Evolutionary conservation across 176 grass and related monocot species (phyloP).

Genomic region (Phragmites australis): DNA sequence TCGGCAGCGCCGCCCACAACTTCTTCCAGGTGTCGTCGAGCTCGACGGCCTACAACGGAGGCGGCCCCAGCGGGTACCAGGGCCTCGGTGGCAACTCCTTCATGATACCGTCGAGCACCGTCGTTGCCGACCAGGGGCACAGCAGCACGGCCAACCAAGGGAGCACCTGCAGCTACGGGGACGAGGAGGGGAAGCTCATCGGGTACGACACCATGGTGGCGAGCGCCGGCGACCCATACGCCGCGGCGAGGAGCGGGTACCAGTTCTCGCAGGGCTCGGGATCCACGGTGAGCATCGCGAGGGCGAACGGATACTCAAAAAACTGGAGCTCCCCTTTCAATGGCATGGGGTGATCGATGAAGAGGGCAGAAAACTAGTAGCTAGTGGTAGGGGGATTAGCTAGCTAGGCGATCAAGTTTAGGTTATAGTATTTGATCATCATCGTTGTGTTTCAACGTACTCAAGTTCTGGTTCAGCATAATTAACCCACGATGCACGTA

Average conservation of each 20-base stretch:
- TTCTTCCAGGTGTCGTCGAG: conserved; percentile 57
- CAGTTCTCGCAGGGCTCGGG: conserved; percentile 60
- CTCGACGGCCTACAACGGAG: conserved; percentile 43
- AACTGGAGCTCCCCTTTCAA: conserved; percentile 58
- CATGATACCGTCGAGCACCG: conserved; percentile 44
- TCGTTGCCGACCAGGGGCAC: conserved; percentile 44
- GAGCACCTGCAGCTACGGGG: conserved; percentile 46
- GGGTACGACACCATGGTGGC: conserved; percentile 45
- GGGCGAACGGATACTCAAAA: conserved; percentile 45
- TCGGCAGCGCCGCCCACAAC: conserved; percentile 53
- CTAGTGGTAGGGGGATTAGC: conserved; percentile 46
- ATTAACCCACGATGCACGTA: conserved; percentile 30
- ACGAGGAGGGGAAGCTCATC: conserved; percentile 45
- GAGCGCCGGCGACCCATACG: conserved; percentile 36
- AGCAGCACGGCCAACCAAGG: conserved; percentile 51
- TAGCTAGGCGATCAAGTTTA: conserved; percentile 36
- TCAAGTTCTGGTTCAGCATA: conserved; percentile 27
- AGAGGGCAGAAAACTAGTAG: conserved; percentile 17
- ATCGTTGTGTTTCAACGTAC: not conserved
- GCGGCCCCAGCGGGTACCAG: conserved; percentile 24
- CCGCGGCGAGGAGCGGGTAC: conserved; percentile 49
- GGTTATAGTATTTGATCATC: conserved; percentile 36
- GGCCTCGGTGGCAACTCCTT: conserved; percentile 28
- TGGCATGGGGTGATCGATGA: conserved; percentile 45
- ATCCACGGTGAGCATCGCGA: conserved; percentile 52